Base-by-base conservation (phyloP, 2,329 filamentous ascomycete genomes). In the Pseudogymnoascus sp. region DNA sequence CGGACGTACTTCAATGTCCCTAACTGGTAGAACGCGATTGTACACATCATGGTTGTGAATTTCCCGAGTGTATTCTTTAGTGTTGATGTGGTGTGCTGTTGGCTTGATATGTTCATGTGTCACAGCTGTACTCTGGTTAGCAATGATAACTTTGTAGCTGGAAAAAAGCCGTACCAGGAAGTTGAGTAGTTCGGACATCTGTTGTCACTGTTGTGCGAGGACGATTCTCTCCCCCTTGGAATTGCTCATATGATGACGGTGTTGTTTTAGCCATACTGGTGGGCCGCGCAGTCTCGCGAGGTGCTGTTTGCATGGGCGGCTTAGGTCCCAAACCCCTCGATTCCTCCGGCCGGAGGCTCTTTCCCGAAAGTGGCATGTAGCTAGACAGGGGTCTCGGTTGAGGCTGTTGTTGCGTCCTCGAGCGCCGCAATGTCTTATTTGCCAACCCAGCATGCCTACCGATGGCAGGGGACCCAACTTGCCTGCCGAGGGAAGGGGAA, bases 41-140 rank as follows among this genome's bases (percentile, higher is more conserved):
- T 77, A 79, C 37, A 80, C 70, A 65, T 83, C 77, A 69, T 84
- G 76, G 35, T 78, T 78, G 71, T 84, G 82, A 35, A 82, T 81
- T 64, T 84, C 81, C 38, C 80, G 78, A 5, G 77, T 78, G 60
- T 83, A 78, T 21, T 69, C 67, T 67, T 82, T 76, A 66, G 81
- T 73, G 14, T 76, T 69, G 50, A 82, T 74, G 59, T 82, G 74
- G 64, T 80, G 79, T 10, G 75, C 69, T 12, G 76, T 69, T 3
- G 76, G 74, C 14, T 74, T 73, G 40, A 83, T 71, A 0, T 75
- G 73, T 66, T 84, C 79, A 64, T 83, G 80, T 1, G 75, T 77
- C 16, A 83, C 80, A 64, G 78, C 79, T 80, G 47, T 50, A 16
- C 28, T 14, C 21, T 60, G 7, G 25, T 60, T 40, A 60, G 35